A percentile compares a stretch with the other conserved stretches of the same genome.
Conservation (phyloP, 2,329 filamentous ascomycete species). For the Colletotrichum eleusines region DNA sequence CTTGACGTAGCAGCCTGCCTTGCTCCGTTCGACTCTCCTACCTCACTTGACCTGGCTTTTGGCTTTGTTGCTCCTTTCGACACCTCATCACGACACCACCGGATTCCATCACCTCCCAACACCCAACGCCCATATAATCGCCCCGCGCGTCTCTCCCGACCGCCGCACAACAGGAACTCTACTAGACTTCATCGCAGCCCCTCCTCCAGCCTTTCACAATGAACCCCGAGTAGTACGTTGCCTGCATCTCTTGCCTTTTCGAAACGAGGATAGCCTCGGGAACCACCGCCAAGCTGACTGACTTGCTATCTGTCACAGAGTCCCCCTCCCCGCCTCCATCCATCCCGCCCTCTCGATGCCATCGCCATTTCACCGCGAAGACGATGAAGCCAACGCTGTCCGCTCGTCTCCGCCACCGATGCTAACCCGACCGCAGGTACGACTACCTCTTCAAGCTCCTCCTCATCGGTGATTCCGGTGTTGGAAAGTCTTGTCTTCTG, state of each 20-base stretch:
- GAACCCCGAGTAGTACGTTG: conserved; percentile 92
- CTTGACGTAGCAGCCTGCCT: conserved; percentile 42
- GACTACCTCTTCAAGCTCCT: conserved; percentile 99
- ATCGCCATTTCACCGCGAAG: conserved; percentile 18
- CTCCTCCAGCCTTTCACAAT: conserved; percentile 67
- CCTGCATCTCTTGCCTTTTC: conserved; percentile 41
- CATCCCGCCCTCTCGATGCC: conserved; percentile 11
- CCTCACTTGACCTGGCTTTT: conserved; percentile 37
- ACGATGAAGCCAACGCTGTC: conserved; percentile 11
- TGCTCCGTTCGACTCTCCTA: conserved; percentile 38
- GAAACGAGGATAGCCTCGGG: conserved; percentile 26
- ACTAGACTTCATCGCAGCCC: conserved; percentile 26
- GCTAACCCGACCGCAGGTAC: conserved; percentile 76
- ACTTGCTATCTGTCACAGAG: conserved; percentile 40
- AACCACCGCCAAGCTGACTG: conserved; percentile 44
- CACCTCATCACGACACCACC: conserved; percentile 41
- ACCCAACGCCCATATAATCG: conserved; percentile 34
- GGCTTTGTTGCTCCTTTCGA: conserved; percentile 39
- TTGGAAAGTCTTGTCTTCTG: conserved; percentile 99
- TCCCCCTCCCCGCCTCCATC: neutral
- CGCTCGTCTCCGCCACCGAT: conserved; percentile 18
- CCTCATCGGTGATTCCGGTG: conserved; percentile 99
- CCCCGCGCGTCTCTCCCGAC: conserved; percentile 10
- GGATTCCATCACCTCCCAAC: conserved; percentile 35
- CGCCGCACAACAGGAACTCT: conserved; percentile 25